These are phyloP conservation scores for Suzukiozyma palmioleophila DNA, from an alignment of 1,139 yeast species.

Conservation along the genomic window DNA sequence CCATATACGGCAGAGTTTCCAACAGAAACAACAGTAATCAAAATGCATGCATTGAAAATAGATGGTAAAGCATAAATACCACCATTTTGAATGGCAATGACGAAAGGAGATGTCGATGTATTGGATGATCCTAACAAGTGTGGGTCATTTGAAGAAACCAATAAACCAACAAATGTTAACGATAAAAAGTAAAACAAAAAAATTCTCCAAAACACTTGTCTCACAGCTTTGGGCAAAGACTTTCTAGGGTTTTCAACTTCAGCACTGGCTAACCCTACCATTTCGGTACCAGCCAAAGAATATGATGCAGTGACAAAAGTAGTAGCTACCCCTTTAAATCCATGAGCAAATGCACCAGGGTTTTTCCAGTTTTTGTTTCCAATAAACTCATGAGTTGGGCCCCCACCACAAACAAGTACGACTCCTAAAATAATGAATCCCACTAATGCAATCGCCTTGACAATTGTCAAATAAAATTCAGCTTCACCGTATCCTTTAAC, in stretches of 20 bases:
- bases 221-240: constrained; percentile 37
- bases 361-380: constrained; percentile 58
- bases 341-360: constrained; percentile 51
- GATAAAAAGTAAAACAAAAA: constrained; percentile 38
- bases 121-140: constrained; percentile 28
- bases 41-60: constrained; percentile 39
- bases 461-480: constrained; percentile 55
- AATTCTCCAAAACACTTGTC: constrained; percentile 43
- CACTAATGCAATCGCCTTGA: constrained; percentile 57
- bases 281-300: constrained; percentile 42
- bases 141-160: constrained; percentile 30
- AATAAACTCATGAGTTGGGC: constrained; percentile 55
- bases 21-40: constrained; percentile 38
- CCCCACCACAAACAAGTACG: constrained; percentile 64
- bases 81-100: constrained; percentile 52
- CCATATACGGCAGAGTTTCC: constrained; percentile 46
- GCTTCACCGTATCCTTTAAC: constrained; percentile 75
- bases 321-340: constrained; percentile 41
- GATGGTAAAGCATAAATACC: constrained; percentile 45
- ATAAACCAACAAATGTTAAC: constrained; percentile 33
- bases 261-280: constrained; percentile 45
- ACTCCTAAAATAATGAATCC: constrained; percentile 66
- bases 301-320: constrained; percentile 42
- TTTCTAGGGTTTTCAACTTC: constrained; percentile 33
- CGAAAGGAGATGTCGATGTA: constrained; percentile 49